A percentile compares a stretch with the other conserved stretches of the same genome.
These are phyloP conservation scores for Paramarasmius palmivorus DNA, from an alignment of 1,284 basidiomycete species.

Conservation along the genomic window DNA sequence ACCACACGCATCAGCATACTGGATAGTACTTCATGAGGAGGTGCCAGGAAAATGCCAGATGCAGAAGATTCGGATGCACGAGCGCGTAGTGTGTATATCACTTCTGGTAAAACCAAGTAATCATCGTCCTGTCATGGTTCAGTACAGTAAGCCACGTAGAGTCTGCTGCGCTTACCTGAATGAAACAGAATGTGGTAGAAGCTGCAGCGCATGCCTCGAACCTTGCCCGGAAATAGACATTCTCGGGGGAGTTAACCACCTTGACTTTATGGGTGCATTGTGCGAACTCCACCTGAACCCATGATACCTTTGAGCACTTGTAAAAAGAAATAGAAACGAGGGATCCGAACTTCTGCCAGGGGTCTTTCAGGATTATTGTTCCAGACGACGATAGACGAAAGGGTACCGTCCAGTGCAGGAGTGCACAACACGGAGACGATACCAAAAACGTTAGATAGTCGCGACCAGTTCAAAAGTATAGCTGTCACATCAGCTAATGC, in stretches of 20 bases:
- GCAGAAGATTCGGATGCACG: slow-evolving; percentile 32
- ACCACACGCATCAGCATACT: slow-evolving; percentile 42
- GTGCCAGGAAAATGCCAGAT: slow-evolving; percentile 53
- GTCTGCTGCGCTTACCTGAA: slow-evolving; percentile 44
- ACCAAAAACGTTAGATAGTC: slow-evolving; percentile 56
- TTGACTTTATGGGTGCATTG: slow-evolving; percentile 47
- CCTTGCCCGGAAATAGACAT: slow-evolving; percentile 66
- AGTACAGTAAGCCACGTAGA: slow-evolving; percentile 8
- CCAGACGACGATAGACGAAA: slow-evolving; percentile 59
- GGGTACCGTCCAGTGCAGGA: slow-evolving; percentile 43
- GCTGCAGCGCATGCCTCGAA: slow-evolving; percentile 59
- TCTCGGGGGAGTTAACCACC: slow-evolving; percentile 59
- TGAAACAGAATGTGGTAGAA: slow-evolving; percentile 57
- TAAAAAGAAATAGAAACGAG: slow-evolving; percentile 1
- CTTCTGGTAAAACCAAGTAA: slow-evolving; percentile 58
- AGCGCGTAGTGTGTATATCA: slow-evolving; percentile 50
- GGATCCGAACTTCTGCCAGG: slow-evolving; percentile 42
- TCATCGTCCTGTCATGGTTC: slow-evolving; percentile 58
- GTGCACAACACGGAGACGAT: slow-evolving; percentile 56
- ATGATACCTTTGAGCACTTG: neutral
- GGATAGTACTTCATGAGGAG: slow-evolving; percentile 61
- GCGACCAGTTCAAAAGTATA: slow-evolving; percentile 66
- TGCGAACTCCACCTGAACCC: slow-evolving; percentile 43
- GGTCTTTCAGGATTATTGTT: slow-evolving; percentile 53
- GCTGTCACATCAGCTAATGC: slow-evolving; percentile 41